Evolutionary conservation across 768 basidiomycete genomes (phyloP).

Genomic region (Tricholoma sp.): DNA sequence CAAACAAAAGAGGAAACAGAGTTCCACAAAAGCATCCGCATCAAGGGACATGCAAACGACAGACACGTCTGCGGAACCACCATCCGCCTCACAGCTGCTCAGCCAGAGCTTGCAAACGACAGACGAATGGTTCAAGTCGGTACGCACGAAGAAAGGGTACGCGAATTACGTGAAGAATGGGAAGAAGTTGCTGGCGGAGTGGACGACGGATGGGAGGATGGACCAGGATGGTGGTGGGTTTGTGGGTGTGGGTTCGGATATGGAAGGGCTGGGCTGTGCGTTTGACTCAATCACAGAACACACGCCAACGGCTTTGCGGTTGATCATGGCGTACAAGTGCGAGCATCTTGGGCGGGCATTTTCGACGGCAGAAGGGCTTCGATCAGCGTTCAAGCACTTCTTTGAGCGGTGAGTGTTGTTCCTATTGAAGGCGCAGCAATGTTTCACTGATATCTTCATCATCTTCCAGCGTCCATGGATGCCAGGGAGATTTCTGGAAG

Average conservation of each 20-base stretch:
- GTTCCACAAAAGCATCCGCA: not conserved
- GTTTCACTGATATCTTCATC: not conserved
- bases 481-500: conserved; percentile 16
- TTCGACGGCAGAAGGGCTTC: conserved; percentile 12
- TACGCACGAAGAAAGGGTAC: conserved; percentile 12
- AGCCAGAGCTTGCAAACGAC: conserved; percentile 12
- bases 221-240: not conserved
- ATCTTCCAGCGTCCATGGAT: conserved; percentile 10
- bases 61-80: not conserved
- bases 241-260: not conserved
- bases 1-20: not conserved
- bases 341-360: conserved; percentile 13
- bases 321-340: conserved; percentile 15
- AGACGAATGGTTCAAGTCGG: conserved; percentile 18
- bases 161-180: conserved; percentile 16
- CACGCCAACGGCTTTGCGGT: not conserved
- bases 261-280: not conserved
- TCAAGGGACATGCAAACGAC: not conserved
- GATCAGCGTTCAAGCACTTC: conserved; percentile 6
- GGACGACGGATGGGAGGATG: not conserved
- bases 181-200: conserved; percentile 7
- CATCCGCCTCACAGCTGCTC: conserved; percentile 1
- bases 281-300: conserved; percentile 7
- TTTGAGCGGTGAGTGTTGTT: too few relatives aligned
- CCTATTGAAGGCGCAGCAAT: too few relatives aligned